phyloP scores from a whole-genome alignment of 768 basidiomycete genomes.

The Boletus pseudo-olivaceus region DNA sequence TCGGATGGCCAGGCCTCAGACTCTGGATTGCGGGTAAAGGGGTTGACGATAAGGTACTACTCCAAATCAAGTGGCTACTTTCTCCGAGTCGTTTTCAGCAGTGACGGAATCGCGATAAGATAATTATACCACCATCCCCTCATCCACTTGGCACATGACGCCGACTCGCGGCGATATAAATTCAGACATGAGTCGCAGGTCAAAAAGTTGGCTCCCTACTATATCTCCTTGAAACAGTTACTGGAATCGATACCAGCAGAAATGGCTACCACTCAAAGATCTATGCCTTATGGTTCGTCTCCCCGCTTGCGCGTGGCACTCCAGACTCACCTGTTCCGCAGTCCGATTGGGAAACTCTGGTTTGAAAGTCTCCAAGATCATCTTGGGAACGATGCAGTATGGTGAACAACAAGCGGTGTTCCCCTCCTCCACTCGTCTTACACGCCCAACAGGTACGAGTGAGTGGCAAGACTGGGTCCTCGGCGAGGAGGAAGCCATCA shows the following conservation, averaged over 20 bases:
- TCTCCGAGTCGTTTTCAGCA: background rate
- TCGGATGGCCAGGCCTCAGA: background rate
- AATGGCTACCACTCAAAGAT: constrained; percentile 6
- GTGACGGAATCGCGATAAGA: background rate
- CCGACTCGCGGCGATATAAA: background rate
- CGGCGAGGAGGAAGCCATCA: constrained; percentile 1
- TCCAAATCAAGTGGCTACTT: background rate
- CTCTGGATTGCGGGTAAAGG: background rate
- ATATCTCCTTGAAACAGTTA: background rate
- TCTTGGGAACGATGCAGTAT: constrained; percentile 4
- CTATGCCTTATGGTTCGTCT: constrained; percentile 16
- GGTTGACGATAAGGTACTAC: background rate
- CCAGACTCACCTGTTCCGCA: background rate
- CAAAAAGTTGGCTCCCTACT: background rate
- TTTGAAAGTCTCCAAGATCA: constrained; percentile 3
- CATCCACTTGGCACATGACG: constrained; percentile 5
- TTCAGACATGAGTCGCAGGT: background rate
- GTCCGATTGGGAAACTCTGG: constrained; percentile 9
- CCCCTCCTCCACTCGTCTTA: background rate
- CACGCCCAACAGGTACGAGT: constrained; percentile 2
- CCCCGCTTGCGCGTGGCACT: background rate
- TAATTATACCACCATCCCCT: constrained; percentile 4
- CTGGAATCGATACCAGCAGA: background rate
- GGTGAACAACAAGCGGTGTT: constrained; percentile 5
- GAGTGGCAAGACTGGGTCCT: constrained; percentile 4